Base-by-base conservation (phyloP, 208 protist genomes). In the Eutreptiella sp. region DNA sequence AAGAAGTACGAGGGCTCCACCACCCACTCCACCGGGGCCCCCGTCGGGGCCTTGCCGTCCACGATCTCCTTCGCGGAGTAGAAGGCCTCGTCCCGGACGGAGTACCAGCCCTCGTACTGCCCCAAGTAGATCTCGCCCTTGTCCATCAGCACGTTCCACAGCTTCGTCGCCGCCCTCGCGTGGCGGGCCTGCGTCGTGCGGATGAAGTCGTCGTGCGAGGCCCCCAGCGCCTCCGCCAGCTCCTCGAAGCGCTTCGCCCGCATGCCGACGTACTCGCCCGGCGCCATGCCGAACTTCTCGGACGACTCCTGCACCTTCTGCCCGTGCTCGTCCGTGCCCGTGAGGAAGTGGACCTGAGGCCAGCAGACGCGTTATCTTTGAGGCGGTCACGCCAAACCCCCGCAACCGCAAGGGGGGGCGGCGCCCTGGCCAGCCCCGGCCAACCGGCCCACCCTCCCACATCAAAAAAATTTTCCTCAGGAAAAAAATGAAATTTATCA, bases 241-340 rank as follows among this genome's bases (percentile, higher is more conserved):
- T 77, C 46, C 55, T 84, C 78, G 75, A 98, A 98, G 48, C 75
- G 72, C 16, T 73, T 54, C 4, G 89, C 79, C 31, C 94, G 78
- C 14, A 70, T 41, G 23, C 94, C 88, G 36, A 83, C 93, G 73
- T 95, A 97, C 21, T 87, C 79, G 48, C 90, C 72, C 31, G 90
- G 83, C 7, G 74, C 72, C 32, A 92, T 35, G 3, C 74, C 68
- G 32, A 77, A 68, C 45, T 77, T 68, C 31, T 68, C 50, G 0
- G 94, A 94, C 3, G 89, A 82, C 77, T 96, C 83, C 4, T 79
- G 79, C 16, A 98, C 81, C 79, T 99, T 99, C 47, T 88, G 81
- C 14, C 97, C 97, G 73, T 99, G 97, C 75, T 99, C 97, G 71
- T 99, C 97, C 0, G 93, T 98, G 34, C 96, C 96, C 4, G 94